Conservation (phyloP, 805 yeast species). For the Wickerhamiella kurtzmanii region DNA sequence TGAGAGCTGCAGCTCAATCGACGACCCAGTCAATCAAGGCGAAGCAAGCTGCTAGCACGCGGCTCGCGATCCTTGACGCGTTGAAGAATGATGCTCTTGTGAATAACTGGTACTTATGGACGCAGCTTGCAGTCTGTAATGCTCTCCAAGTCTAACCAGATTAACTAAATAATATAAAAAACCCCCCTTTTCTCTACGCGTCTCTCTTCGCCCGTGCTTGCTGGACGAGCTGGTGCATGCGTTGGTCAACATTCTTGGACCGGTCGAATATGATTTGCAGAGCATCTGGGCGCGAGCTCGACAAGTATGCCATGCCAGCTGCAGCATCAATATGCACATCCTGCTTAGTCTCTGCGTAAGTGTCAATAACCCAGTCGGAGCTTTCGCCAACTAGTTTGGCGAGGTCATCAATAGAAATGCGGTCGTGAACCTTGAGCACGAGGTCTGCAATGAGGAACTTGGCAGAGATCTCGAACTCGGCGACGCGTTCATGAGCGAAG, state of each 20-base stretch:
- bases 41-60: no score
- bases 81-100: not conserved
- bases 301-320: conserved; percentile 7
- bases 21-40: no score
- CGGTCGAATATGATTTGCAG: conserved; percentile 58
- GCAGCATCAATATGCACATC: conserved; percentile 45
- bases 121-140: not conserved
- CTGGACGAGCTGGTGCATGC: conserved; percentile 40
- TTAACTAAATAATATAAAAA: not conserved
- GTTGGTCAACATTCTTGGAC: conserved; percentile 51
- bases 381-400: conserved; percentile 34
- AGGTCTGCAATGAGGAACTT: conserved; percentile 40
- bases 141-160: not conserved
- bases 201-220: conserved; percentile 2
- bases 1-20: conserved; percentile 1
- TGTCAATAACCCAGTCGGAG: conserved; percentile 36
- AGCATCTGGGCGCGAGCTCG: conserved; percentile 40
- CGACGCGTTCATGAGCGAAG: conserved; percentile 35
- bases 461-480: conserved; percentile 34
- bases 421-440: conserved; percentile 40
- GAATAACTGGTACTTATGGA: not conserved
- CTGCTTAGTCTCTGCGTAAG: conserved; percentile 36
- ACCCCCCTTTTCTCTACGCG: not conserved
- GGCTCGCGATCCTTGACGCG: not conserved
- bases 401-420: conserved; percentile 34